Base-by-base conservation (phyloP, 176 grass and related monocot species). In the Hyparrhenia diplandra region DNA sequence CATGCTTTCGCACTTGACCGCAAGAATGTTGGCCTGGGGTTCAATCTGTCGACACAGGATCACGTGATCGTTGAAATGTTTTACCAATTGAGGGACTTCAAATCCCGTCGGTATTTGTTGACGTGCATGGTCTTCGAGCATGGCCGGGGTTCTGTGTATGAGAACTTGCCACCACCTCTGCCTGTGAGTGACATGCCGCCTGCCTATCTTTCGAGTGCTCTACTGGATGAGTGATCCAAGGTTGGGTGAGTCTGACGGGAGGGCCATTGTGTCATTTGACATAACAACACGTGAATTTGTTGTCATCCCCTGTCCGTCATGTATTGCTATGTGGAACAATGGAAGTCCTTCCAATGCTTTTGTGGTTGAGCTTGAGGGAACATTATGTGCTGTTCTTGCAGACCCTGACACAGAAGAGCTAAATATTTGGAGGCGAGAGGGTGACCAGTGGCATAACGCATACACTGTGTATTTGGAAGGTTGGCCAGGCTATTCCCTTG, bases 21-120 rank as follows among this genome's bases (percentile, higher is more conserved):
- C n/a, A 83, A 66, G 23, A 74, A 75, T 67, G 72, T 76, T 55
- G 82, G 82, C 23, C 31, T 84, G 60, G 72, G 61, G 24, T 75
- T 74, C 70, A 52, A 64, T 36, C 70, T 43, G 18, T 35, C 51
- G 16, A 75, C 13, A 11, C 60, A 61, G 42, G 31, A 75, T 61
- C 81, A 83, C 40, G 34, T 41, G 52, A 34, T 32, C 4, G 45
- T 75, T 45, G 45, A 29, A 18, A 83, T 83, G 34, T n/a, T 39
- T 16, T 75, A 83, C 34, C 4, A n/a, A 4, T 17, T 14, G 3
- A 83, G 75, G 71, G 14, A 75, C 43, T 83, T 75, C 34, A 9
- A 55, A 40, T 65, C 71, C 61, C 43, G 43, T 54, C 12, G 8
- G 5, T 83, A 66, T 40, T 4, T 5, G n/a, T 14, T 65, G 30